These are phyloP conservation scores for Naganishia albida DNA, from an alignment of 1,284 basidiomycete species.

Conservation along the genomic window DNA sequence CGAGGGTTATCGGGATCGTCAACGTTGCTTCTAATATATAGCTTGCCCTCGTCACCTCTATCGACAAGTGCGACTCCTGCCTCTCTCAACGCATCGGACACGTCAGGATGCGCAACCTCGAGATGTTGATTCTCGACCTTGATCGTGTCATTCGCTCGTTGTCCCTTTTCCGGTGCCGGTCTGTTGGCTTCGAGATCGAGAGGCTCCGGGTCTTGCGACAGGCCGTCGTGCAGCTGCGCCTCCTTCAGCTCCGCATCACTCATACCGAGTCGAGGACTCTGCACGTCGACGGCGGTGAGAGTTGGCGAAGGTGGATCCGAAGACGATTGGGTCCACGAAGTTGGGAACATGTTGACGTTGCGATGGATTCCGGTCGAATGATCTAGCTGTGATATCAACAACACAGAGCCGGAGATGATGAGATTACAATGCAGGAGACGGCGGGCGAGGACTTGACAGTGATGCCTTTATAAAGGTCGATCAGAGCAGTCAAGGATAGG, in stretches of 20 bases:
- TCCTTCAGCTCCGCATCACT: neutral
- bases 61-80: constrained; percentile 4
- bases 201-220: constrained; percentile 4
- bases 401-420: too few relatives aligned
- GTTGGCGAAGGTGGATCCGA: constrained; percentile 21
- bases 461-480: neutral
- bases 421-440: too few relatives aligned
- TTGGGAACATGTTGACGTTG: constrained; percentile 10
- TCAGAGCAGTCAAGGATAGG: neutral
- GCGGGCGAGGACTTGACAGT: neutral
- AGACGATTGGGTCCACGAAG: neutral
- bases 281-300: constrained; percentile 11
- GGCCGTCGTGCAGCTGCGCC: neutral
- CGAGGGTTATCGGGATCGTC: constrained; percentile 37
- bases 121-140: constrained; percentile 2
- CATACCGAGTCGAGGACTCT: neutral
- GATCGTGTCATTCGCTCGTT: neutral
- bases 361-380: too few relatives aligned
- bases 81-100: neutral
- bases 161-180: neutral
- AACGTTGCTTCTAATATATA: constrained; percentile 34
- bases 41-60: constrained; percentile 34
- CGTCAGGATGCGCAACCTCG: neutral
- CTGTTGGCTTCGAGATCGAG: constrained; percentile 17
- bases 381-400: neutral